A percentile compares a stretch with the other conserved stretches of the same genome.
Conservation (phyloP, 371 early-diverging fungal species). For the Actinomortierella wolfii region DNA sequence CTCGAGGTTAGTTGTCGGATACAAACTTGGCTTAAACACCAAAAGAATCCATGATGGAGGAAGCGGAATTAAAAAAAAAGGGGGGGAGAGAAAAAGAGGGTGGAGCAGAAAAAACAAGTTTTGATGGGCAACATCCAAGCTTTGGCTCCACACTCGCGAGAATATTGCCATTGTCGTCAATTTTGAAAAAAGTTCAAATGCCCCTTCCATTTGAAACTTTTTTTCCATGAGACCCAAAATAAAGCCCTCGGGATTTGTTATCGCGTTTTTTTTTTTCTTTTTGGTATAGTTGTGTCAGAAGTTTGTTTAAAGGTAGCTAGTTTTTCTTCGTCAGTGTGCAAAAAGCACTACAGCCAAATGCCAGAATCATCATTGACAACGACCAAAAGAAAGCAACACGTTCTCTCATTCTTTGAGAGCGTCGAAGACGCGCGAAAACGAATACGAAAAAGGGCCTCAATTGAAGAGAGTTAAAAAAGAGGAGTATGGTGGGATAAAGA, state of each 20-base stretch:
- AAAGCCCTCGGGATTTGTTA: neutral
- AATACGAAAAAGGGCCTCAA: too few species aligned
- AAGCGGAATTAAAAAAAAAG: neutral
- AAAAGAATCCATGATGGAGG: neutral
- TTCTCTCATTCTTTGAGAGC: too few species aligned
- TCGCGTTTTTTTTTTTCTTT: neutral
- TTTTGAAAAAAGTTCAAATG: neutral
- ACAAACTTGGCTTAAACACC: neutral
- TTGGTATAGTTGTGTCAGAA: neutral
- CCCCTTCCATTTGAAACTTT: neutral
- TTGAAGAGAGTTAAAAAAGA: too few species aligned
- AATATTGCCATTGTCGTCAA: neutral
- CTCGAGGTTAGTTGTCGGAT: too few species aligned
- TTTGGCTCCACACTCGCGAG: neutral
- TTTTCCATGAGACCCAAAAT: neutral
- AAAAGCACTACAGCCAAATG: constrained; percentile 49
- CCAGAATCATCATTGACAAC: constrained; percentile 44
- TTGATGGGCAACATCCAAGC: neutral
- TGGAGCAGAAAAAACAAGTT: neutral
- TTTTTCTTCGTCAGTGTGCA: constrained; percentile 46
- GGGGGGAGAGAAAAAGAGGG: neutral
- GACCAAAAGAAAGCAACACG: too few species aligned
- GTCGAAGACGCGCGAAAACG: too few species aligned
- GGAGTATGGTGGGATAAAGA: too few species aligned
- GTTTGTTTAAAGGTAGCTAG: constrained; percentile 39